Evolutionary conservation across 2,329 filamentous ascomycete species (phyloP), one percentile per base, ranked within the genome.

Genomic region (Aspergillus hortae): DNA sequence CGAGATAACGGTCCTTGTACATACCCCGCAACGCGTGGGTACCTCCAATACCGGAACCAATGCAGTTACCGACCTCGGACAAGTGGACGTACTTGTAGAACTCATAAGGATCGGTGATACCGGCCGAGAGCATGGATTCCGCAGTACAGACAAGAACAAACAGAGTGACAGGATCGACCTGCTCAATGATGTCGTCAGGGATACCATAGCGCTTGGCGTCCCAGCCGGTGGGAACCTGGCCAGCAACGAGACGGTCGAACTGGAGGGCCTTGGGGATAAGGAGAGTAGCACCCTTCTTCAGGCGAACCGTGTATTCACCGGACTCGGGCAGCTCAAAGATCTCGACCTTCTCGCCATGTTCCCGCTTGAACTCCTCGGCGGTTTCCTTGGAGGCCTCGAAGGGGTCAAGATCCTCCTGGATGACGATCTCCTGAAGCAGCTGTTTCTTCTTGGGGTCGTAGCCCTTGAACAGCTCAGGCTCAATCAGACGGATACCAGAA

Each of bases 61-160:
- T 86, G 69, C 92, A 97, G 82, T 99, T 99, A 73, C 94, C 94
- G 47, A 99, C 89, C 70, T 99, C 90, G 6, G 94, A 97, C 55
- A 99, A 85, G 73, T 99, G 94, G 57, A 99, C 92, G 67, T 99
- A 99, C 80, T 97, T 92, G 84, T 99, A 99, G 78, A 99, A 97
- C 77, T 99, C 94, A 69, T 97, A 99, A 17, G 94, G 95, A 69
- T 99, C 95, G 23, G 94, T 97, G 71, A 99, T 92, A 85, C 94
- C 94, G 57, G 90, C 88, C 27, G 90, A 88, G 47, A 99, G 81
- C 6, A 99, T 86, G 53, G 92, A 86, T 74, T 99, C 95, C 1
- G 89, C 90, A 44, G 92, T 95, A 49, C 90, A 95, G 44, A 97
- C 92, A 43, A 99, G 87, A 27, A 97, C 90, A 69, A 90, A 99